Conservation (phyloP, 2,329 filamentous ascomycete species). For the Chaetomium sp. region DNA sequence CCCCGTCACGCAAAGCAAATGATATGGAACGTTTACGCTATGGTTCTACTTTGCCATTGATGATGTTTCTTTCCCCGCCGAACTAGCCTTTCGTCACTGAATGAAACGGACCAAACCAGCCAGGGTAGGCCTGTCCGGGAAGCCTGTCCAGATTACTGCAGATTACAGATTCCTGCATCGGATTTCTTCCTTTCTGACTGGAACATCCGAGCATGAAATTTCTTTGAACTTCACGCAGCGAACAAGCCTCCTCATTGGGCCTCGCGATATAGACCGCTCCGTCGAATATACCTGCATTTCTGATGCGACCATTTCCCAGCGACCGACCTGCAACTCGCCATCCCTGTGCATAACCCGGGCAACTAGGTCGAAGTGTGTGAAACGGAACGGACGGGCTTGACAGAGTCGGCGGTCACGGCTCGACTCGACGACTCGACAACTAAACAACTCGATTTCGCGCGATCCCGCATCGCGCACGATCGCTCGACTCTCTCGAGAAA, state of each 20-base stretch:
- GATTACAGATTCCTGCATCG: too few relatives aligned
- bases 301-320: neutral
- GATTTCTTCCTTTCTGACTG: too few relatives aligned
- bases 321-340: neutral
- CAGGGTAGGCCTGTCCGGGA: neutral
- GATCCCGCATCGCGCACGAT: too few relatives aligned
- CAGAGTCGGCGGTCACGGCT: neutral
- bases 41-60: neutral
- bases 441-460: neutral
- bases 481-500: too few relatives aligned
- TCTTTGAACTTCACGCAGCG: neutral
- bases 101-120: neutral
- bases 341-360: constrained; percentile 6
- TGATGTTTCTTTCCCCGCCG: neutral
- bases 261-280: constrained; percentile 13
- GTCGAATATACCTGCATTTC: constrained; percentile 12
- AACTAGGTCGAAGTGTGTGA: constrained; percentile 4
- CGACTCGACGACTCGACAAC: neutral
- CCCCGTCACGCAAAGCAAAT: too few relatives aligned
- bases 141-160: too few relatives aligned
- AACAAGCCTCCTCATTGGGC: neutral
- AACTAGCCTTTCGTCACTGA: too few relatives aligned
- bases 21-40: too few relatives aligned
- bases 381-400: neutral
- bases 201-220: neutral